Base-by-base conservation (phyloP, 192 early-diverging fungal genomes). In the Kickxella alabastrina region DNA sequence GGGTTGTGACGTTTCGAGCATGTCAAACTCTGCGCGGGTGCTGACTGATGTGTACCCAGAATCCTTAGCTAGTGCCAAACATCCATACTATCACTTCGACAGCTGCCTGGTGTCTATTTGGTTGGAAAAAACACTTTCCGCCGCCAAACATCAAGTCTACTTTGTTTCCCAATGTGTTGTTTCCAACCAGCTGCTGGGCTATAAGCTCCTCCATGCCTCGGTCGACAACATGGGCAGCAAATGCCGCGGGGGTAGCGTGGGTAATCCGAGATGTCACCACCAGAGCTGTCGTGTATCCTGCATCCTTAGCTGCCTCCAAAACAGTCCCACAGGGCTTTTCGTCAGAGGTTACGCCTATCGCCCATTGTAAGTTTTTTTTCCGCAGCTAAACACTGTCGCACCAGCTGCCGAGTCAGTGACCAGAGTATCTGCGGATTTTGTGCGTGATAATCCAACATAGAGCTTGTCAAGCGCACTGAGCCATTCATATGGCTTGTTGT, bases 391-490 rank as follows among this genome's bases (percentile, higher is more conserved):
- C 0, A 79, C 82, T 1, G 82, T 84, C 5, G 81, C 82, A 0
- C 81, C 82, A 6, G 82, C 82, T 5, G 81, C 82, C 9, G 79
- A 81, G 31, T 84, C 82, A 0, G 82, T 84, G 3, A 84, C 54
- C 27, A 77, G 51, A 15, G 73, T 65, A 14, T 54, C 54, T 12
- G 70, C 59, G 10, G 79, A 79, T 19, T 62, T 61, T 3, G 82
- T 84, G 28, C 81, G 66, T 18, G 65, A 45, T 0, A 65, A 56
- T 6, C 82, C 82, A 5, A 75, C 68, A 7, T 71, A 52, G 12
- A 82, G 53, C 10, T 38, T 38, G 34, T 84, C 82, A 6, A 84
- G 59, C 0, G 64, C 42, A 26, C 77, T 63, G 17, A 64, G 39
- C 52, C 61, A 54, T 3, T 68, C 52, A 3, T 19, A 19, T 9